These are phyloP conservation scores for Asterophora lycoperdoides DNA, from an alignment of 768 basidiomycete species.

Conservation along the genomic window DNA sequence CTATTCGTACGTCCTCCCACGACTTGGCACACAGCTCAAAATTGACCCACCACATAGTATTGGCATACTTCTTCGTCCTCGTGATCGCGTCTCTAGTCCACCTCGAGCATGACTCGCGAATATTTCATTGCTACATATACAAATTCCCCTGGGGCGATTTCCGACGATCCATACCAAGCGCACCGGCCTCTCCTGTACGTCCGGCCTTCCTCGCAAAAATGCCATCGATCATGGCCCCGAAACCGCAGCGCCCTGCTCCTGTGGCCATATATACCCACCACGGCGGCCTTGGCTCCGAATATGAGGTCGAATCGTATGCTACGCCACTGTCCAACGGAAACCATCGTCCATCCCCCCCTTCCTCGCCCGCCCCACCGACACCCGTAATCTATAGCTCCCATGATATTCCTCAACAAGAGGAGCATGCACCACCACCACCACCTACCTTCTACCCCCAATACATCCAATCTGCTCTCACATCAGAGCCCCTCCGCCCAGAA, in stretches of 20 bases:
- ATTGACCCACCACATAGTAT: slow-evolving; percentile 34
- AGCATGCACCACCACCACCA: slow-evolving; percentile 1
- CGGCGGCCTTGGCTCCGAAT: slow-evolving; percentile 38
- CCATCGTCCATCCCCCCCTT: slow-evolving; percentile 16
- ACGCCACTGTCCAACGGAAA: slow-evolving; percentile 22
- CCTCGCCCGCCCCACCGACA: slow-evolving; percentile 15
- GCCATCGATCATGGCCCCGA: slow-evolving; percentile 41
- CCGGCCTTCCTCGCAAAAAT: slow-evolving; percentile 34
- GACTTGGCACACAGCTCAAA: not conserved
- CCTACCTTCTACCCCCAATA: slow-evolving; percentile 32
- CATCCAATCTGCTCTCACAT: slow-evolving; percentile 18
- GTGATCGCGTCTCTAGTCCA: slow-evolving; percentile 40
- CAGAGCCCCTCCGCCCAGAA: slow-evolving; percentile 1
- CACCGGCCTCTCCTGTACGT: slow-evolving; percentile 20
- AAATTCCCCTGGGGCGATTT: slow-evolving; percentile 36
- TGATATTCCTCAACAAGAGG: slow-evolving; percentile 13
- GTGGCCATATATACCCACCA: slow-evolving; percentile 33
- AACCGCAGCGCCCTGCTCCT: slow-evolving; percentile 35
- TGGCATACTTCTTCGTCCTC: slow-evolving; percentile 53
- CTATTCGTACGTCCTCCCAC: slow-evolving; percentile 32
- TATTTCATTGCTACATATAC: slow-evolving; percentile 52
- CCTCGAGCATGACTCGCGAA: slow-evolving; percentile 37
- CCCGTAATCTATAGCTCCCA: slow-evolving; percentile 8
- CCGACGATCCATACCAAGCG: slow-evolving; percentile 14
- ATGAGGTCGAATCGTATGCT: slow-evolving; percentile 46